A percentile compares a stretch with the other conserved stretches of the same genome.
These are phyloP conservation scores for Termitomyces sp. DNA, from an alignment of 768 basidiomycete species.

Conservation along the genomic window DNA sequence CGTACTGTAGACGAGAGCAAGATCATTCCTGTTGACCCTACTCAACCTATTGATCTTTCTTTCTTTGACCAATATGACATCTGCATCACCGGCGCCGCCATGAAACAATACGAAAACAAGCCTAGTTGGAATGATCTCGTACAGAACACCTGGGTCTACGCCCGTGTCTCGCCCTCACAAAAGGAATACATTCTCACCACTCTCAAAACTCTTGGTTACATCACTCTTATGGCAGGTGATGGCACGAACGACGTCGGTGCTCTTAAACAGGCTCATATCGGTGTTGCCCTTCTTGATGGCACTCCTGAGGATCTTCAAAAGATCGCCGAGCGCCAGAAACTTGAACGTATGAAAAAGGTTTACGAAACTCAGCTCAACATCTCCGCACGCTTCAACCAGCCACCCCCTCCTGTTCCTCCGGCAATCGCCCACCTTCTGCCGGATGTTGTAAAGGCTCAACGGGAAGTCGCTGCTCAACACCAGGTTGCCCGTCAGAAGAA, in stretches of 20 bases:
- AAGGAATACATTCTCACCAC: slow-evolving; percentile 95
- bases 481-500: slow-evolving; percentile 66
- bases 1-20: slow-evolving; percentile 90
- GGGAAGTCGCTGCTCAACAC: slow-evolving; percentile 62
- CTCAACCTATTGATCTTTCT: slow-evolving; percentile 68
- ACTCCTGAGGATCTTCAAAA: slow-evolving; percentile 11
- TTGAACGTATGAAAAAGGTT: slow-evolving; percentile 92
- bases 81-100: slow-evolving; percentile 91
- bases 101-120: slow-evolving; percentile 77
- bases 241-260: slow-evolving; percentile 99
- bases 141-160: slow-evolving; percentile 97
- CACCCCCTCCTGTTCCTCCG: slow-evolving; percentile 90
- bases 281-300: slow-evolving; percentile 56
- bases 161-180: slow-evolving; percentile 92
- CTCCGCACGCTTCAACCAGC: slow-evolving; percentile 84
- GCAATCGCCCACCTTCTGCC: slow-evolving; percentile 87
- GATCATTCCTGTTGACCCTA: slow-evolving; percentile 81
- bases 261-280: slow-evolving; percentile 96
- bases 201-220: slow-evolving; percentile 84
- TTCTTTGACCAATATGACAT: slow-evolving; percentile 91
- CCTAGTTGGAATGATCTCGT: slow-evolving; percentile 80
- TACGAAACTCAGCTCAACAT: slow-evolving; percentile 95
- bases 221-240: slow-evolving; percentile 97
- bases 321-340: slow-evolving; percentile 13
- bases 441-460: slow-evolving; percentile 86